Evolutionary conservation across 176 grass and related monocot species (phyloP).

Genomic region (Triticum monococcum): DNA sequence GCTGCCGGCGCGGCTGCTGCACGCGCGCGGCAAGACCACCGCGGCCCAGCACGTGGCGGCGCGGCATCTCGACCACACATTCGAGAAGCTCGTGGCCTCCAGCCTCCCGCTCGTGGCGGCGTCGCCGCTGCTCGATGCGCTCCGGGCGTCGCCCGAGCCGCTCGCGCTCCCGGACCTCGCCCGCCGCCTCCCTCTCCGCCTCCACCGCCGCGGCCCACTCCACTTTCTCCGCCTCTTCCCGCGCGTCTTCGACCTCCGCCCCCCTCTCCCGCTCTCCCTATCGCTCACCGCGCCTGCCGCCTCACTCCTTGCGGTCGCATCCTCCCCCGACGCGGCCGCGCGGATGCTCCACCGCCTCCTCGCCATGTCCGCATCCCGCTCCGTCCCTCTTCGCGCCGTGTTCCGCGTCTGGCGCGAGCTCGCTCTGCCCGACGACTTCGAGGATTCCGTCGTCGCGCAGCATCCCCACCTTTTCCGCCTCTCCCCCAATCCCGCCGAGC

Average conservation of each 20-base stretch:
- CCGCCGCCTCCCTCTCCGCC: constrained; percentile 52
- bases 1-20: constrained; percentile 40
- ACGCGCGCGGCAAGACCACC: constrained; percentile 52
- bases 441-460: constrained; percentile 49
- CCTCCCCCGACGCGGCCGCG: constrained; percentile 29
- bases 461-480: constrained; percentile 58
- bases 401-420: constrained; percentile 85
- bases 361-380: constrained; percentile 53
- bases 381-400: constrained; percentile 65
- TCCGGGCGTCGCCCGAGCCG: constrained; percentile 48
- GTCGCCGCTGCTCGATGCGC: constrained; percentile 61
- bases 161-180: constrained; percentile 46
- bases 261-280: constrained; percentile 45
- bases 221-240: constrained; percentile 77
- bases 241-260: constrained; percentile 55
- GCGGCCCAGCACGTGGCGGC: constrained; percentile 65
- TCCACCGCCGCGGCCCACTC: constrained; percentile 58
- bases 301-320: constrained; percentile 36
- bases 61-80: constrained; percentile 61
- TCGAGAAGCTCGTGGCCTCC: constrained; percentile 66
- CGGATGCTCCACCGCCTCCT: constrained; percentile 50
- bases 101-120: constrained; percentile 66
- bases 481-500: constrained; percentile 40
- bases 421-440: constrained; percentile 77
- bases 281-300: constrained; percentile 50